Evolutionary conservation across 768 basidiomycete genomes (phyloP).

Genomic region (Auricularia auricula-judae): DNA sequence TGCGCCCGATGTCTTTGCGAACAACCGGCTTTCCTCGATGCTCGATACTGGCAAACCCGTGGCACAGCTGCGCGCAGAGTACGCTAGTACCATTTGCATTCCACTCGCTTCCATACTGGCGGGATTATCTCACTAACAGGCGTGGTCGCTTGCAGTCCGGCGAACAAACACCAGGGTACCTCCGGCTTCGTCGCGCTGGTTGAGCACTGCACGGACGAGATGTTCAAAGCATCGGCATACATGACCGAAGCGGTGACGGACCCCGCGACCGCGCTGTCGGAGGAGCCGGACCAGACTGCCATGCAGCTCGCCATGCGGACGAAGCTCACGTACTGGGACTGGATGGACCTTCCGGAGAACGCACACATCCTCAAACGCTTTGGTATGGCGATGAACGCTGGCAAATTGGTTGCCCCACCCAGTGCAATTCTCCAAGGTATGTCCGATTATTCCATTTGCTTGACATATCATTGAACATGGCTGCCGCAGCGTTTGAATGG

Average conservation of each 20-base stretch:
- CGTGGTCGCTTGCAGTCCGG: background rate
- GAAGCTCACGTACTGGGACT: constrained; percentile 17
- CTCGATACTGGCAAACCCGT: constrained; percentile 12
- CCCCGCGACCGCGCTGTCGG: constrained; percentile 10
- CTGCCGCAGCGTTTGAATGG: background rate
- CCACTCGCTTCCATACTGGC: background rate
- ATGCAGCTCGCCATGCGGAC: constrained; percentile 17
- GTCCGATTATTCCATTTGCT: background rate
- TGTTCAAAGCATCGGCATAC: constrained; percentile 12
- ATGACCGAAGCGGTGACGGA: constrained; percentile 14
- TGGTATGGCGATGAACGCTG: constrained; percentile 19
- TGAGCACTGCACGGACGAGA: constrained; percentile 15
- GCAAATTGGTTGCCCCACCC: background rate
- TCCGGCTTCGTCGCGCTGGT: constrained; percentile 14
- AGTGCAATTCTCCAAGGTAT: background rate
- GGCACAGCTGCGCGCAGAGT: background rate
- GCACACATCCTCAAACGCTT: constrained; percentile 17
- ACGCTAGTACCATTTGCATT: background rate
- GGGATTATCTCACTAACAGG: background rate
- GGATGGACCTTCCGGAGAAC: constrained; percentile 19
- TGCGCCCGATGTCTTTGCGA: constrained; percentile 18
- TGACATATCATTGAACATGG: background rate
- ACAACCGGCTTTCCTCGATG: constrained; percentile 16
- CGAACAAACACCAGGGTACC: constrained; percentile 14
- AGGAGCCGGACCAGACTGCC: constrained; percentile 16